phyloP scores from a whole-genome alignment of 73 alveolate species.

The Paramecium tetraurelia region DNA sequence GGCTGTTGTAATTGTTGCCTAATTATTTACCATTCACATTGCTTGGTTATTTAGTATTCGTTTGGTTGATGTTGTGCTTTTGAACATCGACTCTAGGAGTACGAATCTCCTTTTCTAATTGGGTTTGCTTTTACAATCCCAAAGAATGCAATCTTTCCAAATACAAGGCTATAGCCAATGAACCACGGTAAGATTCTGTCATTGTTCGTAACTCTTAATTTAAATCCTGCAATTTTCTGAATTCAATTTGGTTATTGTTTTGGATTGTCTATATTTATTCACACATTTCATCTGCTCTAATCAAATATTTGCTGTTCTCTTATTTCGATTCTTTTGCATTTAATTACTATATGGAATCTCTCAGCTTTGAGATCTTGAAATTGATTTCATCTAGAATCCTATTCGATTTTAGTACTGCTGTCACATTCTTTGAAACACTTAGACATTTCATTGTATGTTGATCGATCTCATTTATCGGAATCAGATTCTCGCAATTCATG shows the following conservation, averaged over 20 bases:
- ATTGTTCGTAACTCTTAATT: constrained; percentile 24
- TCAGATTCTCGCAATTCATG: constrained; percentile 26
- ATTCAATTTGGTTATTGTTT: not conserved
- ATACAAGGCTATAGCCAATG: constrained; percentile 32
- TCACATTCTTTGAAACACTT: constrained; percentile 1
- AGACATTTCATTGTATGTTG: not conserved
- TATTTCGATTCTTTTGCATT: not conserved
- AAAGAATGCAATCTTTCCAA: constrained; percentile 34
- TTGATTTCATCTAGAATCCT: not conserved
- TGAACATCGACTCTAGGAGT: not conserved
- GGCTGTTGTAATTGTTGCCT: not conserved
- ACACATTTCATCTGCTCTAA: constrained; percentile 34
- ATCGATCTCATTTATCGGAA: constrained; percentile 33
- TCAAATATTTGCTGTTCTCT: not conserved
- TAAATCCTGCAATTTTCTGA: not conserved
- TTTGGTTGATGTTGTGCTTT: not conserved
- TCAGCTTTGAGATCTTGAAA: constrained; percentile 1
- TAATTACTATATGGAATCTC: constrained; percentile 13
- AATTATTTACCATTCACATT: not conserved
- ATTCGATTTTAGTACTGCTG: constrained; percentile 36
- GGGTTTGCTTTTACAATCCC: not conserved
- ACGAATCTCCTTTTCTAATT: not conserved
- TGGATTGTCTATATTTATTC: not conserved
- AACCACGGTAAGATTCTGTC: constrained; percentile 40
- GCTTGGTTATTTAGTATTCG: not conserved